phyloP scores from a whole-genome alignment of 164 flowering plant genomes.

The Sedum album region DNA sequence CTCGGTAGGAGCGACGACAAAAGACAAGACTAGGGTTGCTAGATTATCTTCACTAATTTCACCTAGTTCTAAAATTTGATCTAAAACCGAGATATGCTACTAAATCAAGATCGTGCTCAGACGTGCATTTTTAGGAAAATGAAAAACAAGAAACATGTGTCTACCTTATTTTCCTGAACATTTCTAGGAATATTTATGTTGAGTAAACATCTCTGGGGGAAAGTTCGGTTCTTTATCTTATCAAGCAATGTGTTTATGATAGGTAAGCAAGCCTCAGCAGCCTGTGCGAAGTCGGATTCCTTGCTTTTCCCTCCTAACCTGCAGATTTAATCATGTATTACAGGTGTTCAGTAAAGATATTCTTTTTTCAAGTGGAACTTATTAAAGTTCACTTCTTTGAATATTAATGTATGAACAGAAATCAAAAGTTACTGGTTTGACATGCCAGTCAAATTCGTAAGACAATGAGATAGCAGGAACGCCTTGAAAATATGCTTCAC shows the following conservation, averaged over 20 bases:
- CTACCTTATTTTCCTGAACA: slow-evolving; percentile 64
- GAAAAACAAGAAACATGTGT: background rate
- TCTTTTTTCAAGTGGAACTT: background rate
- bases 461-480: slow-evolving; percentile 75
- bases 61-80: too few relatives aligned
- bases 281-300: slow-evolving; percentile 44
- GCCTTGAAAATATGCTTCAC: slow-evolving; percentile 75
- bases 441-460: slow-evolving; percentile 63
- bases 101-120: too few relatives aligned
- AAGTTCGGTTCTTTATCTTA: slow-evolving; percentile 49
- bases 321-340: slow-evolving; percentile 10
- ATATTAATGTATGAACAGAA: too few relatives aligned
- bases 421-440: background rate
- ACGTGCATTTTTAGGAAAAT: background rate
- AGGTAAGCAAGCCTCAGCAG: slow-evolving; percentile 86
- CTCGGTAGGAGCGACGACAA: too few relatives aligned
- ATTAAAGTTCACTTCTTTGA: background rate
- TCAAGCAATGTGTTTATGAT: slow-evolving; percentile 46
- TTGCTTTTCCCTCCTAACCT: slow-evolving; percentile 74
- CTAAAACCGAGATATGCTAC: too few relatives aligned
- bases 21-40: too few relatives aligned
- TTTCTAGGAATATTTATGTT: slow-evolving; percentile 75
- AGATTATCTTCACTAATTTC: too few relatives aligned
- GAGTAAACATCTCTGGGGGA: slow-evolving; percentile 50
- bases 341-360: background rate